phyloP scores from a whole-genome alignment of 1,139 yeast species.

The Hansenula sp. region DNA sequence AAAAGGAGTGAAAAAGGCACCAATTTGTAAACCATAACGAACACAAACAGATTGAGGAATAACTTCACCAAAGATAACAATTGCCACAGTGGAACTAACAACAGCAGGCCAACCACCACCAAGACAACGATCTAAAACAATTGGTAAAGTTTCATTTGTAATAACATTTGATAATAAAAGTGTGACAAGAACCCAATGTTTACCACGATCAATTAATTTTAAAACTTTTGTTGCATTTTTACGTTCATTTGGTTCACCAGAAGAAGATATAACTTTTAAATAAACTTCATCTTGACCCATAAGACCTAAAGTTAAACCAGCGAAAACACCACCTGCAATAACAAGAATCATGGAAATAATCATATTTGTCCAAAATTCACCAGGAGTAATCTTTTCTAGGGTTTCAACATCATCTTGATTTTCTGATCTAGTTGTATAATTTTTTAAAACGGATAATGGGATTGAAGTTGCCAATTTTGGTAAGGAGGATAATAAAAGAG shows the following conservation, averaged over 20 bases:
- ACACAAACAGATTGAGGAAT: constrained; percentile 95
- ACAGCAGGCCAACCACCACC: constrained; percentile 99
- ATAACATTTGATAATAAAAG: constrained; percentile 81
- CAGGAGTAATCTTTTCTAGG: constrained; percentile 7
- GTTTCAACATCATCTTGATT: neutral
- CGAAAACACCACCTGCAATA: constrained; percentile 90
- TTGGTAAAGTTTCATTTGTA: constrained; percentile 93
- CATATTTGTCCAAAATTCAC: constrained; percentile 25
- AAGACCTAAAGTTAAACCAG: constrained; percentile 88
- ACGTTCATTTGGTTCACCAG: constrained; percentile 55
- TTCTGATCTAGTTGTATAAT: neutral
- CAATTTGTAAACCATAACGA: constrained; percentile 86
- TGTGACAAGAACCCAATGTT: constrained; percentile 97
- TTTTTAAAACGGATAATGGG: neutral
- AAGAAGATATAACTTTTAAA: constrained; percentile 54
- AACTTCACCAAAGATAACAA: constrained; percentile 93
- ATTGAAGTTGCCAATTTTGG: neutral
- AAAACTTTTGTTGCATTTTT: constrained; percentile 73
- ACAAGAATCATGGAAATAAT: constrained; percentile 67
- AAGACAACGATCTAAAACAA: constrained; percentile 83
- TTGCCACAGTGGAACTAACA: constrained; percentile 83
- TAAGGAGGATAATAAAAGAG: neutral
- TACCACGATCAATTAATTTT: constrained; percentile 70
- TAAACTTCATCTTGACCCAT: constrained; percentile 99
- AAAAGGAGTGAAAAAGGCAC: constrained; percentile 88